phyloP scores from a whole-genome alignment of 1,139 yeast species.

The Petasospora rhodanensis region DNA sequence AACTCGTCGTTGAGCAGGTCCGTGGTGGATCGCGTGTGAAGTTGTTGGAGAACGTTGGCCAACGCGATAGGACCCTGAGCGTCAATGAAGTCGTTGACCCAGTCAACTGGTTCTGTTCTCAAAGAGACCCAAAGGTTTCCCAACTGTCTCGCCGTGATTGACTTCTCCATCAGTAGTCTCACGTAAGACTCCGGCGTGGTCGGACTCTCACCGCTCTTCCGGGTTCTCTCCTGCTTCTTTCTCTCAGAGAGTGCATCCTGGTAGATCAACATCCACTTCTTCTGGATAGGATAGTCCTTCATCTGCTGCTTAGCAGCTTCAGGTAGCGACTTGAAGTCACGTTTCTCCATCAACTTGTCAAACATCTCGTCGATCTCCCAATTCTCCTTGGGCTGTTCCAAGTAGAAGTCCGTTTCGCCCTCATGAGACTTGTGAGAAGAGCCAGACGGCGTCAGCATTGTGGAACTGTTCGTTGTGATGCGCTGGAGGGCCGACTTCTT shows the following conservation, averaged over 20 bases:
- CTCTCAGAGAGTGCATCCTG: slow-evolving; percentile 81
- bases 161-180: slow-evolving; percentile 63
- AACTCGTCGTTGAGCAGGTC: slow-evolving; percentile 29
- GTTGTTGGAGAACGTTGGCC: slow-evolving; percentile 50
- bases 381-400: slow-evolving; percentile 56
- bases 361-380: slow-evolving; percentile 63
- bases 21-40: slow-evolving; percentile 29
- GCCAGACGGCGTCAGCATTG: slow-evolving; percentile 11
- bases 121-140: slow-evolving; percentile 87
- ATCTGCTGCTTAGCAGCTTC: slow-evolving; percentile 74
- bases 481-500: slow-evolving; percentile 21
- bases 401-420: slow-evolving; percentile 27
- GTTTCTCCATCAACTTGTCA: slow-evolving; percentile 67
- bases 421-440: slow-evolving; percentile 4
- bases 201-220: slow-evolving; percentile 27
- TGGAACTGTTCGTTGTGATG: slow-evolving; percentile 17
- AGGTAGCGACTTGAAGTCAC: slow-evolving; percentile 80
- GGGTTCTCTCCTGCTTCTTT: slow-evolving; percentile 48
- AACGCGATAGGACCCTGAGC: slow-evolving; percentile 89
- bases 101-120: slow-evolving; percentile 84
- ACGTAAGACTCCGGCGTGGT: slow-evolving; percentile 73
- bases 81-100: slow-evolving; percentile 81
- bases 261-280: slow-evolving; percentile 73
- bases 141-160: slow-evolving; percentile 65
- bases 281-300: slow-evolving; percentile 67